phyloP scores from a whole-genome alignment of 345 rosid genomes.

The Turritis glabra region DNA sequence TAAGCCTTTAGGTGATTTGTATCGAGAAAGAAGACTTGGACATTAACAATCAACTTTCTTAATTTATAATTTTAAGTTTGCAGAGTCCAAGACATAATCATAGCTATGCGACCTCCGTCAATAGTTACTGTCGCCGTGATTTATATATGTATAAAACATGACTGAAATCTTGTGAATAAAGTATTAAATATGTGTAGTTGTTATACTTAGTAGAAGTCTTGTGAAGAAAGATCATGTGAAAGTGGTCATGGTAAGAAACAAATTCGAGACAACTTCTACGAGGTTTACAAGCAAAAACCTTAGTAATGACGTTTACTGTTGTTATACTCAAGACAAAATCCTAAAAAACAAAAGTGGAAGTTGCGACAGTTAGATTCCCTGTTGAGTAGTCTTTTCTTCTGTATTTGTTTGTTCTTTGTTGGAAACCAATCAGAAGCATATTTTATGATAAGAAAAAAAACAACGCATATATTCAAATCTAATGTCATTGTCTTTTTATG shows the following conservation, averaged over 20 bases:
- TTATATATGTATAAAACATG: background rate
- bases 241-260: background rate
- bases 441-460: background rate
- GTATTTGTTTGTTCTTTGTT: conserved; percentile 14
- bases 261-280: background rate
- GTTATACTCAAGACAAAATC: conserved; percentile 9
- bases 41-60: conserved; percentile 23
- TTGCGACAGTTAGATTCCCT: conserved; percentile 29
- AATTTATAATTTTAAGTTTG: conserved; percentile 10
- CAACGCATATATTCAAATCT: conserved; percentile 5
- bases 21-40: conserved; percentile 15
- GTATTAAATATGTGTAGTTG: background rate
- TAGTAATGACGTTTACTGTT: background rate
- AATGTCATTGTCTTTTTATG: conserved; percentile 14
- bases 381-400: conserved; percentile 34
- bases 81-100: conserved; percentile 31
- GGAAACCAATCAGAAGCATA: conserved; percentile 17
- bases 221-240: background rate
- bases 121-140: background rate
- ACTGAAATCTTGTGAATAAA: background rate
- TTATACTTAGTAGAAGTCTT: background rate
- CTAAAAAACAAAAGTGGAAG: conserved; percentile 31
- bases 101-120: conserved; percentile 25
- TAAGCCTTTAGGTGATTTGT: background rate
- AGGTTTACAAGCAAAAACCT: background rate